phyloP scores from a whole-genome alignment of 148 eudicot species.

The Spergularia marina region DNA sequence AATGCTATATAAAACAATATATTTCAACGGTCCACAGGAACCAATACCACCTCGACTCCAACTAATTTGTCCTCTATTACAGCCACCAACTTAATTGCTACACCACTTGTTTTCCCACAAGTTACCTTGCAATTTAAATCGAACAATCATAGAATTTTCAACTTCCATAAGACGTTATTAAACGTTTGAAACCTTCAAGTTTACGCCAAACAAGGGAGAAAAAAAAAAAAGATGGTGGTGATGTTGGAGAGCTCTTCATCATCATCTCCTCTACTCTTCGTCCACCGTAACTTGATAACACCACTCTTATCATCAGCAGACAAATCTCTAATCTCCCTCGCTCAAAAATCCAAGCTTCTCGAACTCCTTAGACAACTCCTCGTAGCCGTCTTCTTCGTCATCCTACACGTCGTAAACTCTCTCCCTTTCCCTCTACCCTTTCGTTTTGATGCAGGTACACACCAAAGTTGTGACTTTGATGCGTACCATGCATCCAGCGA shows the following conservation, averaged over 20 bases:
- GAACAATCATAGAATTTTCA: neutral
- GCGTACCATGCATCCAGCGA: neutral
- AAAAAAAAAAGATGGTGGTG: constrained; percentile 19
- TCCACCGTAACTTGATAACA: constrained; percentile 39
- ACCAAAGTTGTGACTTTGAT: neutral
- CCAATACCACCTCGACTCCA: constrained; percentile 10
- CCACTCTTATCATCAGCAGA: constrained; percentile 37
- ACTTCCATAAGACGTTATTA: neutral
- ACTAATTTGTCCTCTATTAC: constrained; percentile 14
- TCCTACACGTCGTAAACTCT: constrained; percentile 32
- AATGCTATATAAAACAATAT: neutral
- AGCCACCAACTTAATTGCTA: neutral
- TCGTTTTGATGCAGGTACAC: neutral
- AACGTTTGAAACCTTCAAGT: neutral
- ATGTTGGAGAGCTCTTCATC: constrained; percentile 35
- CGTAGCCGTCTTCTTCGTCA: constrained; percentile 31
- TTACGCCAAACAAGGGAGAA: neutral
- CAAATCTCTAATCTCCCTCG: constrained; percentile 26
- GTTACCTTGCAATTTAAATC: neutral
- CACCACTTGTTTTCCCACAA: constrained; percentile 2
- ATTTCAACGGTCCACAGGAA: neutral
- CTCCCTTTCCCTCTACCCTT: constrained; percentile 16
- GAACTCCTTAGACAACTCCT: constrained; percentile 41
- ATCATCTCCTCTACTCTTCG: constrained; percentile 24
- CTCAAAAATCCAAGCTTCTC: constrained; percentile 34